Conservation (phyloP, 1,284 basidiomycete genomes). For the Pyrrhoderma lamaoense region DNA sequence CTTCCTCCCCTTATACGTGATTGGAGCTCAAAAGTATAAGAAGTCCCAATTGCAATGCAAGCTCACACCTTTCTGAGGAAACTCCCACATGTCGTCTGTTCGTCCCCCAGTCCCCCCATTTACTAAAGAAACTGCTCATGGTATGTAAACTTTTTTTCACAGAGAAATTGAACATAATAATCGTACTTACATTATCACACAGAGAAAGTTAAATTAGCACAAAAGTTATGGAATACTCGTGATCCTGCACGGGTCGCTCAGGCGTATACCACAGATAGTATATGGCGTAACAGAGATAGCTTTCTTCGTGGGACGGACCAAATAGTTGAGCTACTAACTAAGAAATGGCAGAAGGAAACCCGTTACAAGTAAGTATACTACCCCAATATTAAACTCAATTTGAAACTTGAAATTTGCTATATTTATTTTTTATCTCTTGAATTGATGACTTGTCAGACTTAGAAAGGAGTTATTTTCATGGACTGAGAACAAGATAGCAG, state of each 20-base stretch:
- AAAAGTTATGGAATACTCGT: constrained; percentile 18
- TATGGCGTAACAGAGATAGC: constrained; percentile 53
- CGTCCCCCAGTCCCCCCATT: constrained; percentile 17
- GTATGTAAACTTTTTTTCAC: constrained; percentile 9
- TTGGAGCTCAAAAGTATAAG: too few species aligned
- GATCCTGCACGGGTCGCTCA: constrained; percentile 26
- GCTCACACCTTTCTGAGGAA: too few species aligned
- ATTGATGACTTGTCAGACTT: constrained; percentile 31
- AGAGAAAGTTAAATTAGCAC: constrained; percentile 18
- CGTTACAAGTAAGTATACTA: constrained; percentile 25
- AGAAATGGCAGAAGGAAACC: constrained; percentile 50
- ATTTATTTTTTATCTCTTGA: not conserved
- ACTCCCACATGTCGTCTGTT: constrained; percentile 5
- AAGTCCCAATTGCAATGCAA: too few species aligned
- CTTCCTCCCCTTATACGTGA: too few species aligned
- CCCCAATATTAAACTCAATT: not conserved
- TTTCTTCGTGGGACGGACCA: constrained; percentile 44
- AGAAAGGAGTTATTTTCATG: constrained; percentile 55
- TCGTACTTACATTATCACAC: not conserved
- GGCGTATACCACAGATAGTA: constrained; percentile 48
- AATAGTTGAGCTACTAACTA: constrained; percentile 42
- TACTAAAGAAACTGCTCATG: constrained; percentile 15
- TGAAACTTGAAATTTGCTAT: not conserved
- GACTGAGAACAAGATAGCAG: constrained; percentile 50
- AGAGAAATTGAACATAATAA: not conserved